phyloP scores from a whole-genome alignment of 2,329 filamentous ascomycete genomes.

The Furcasterigmium sp. region DNA sequence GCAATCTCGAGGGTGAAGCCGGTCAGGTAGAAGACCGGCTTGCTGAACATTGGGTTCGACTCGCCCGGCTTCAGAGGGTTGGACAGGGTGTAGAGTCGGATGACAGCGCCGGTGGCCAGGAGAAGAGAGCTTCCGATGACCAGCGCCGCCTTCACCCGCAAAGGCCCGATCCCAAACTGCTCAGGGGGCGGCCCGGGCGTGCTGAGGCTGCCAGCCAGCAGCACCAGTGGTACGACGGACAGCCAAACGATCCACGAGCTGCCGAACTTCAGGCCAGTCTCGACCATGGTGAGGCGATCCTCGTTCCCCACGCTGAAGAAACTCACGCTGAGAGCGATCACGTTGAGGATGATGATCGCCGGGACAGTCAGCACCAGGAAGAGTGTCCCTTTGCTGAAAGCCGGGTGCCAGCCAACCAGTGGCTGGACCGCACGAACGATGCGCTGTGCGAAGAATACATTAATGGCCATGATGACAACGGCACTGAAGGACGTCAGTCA shows the following conservation, averaged over 20 bases:
- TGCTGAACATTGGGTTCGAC: constrained; percentile 23
- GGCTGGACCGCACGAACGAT: constrained; percentile 31
- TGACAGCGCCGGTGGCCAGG: constrained; percentile 13
- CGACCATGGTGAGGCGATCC: constrained; percentile 8
- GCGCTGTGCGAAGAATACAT: constrained; percentile 32
- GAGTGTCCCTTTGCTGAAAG: constrained; percentile 15
- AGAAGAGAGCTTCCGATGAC: constrained; percentile 14
- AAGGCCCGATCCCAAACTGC: constrained; percentile 23
- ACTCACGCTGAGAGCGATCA: constrained; percentile 20
- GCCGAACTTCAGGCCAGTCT: constrained; percentile 13
- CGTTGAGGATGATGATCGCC: constrained; percentile 23
- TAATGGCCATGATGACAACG: constrained; percentile 27
- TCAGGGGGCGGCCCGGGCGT: constrained; percentile 21
- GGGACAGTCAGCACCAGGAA: constrained; percentile 21
- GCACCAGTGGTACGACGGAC: constrained; percentile 14
- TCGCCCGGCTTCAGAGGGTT: constrained; percentile 14
- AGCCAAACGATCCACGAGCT: constrained; percentile 16
- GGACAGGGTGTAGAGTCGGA: constrained; percentile 18
- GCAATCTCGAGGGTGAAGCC: constrained; percentile 25
- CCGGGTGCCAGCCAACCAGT: constrained; percentile 24
- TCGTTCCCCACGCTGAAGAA: constrained; percentile 15
- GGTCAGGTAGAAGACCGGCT: constrained; percentile 27
- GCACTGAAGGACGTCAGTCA: constrained; percentile 15
- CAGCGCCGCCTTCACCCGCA: constrained; percentile 21
- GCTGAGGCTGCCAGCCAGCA: constrained; percentile 16